Evolutionary conservation across 2,329 filamentous ascomycete species (phyloP), one percentile per base, ranked within the genome.

Genomic region (Coleophoma crateriformis): DNA sequence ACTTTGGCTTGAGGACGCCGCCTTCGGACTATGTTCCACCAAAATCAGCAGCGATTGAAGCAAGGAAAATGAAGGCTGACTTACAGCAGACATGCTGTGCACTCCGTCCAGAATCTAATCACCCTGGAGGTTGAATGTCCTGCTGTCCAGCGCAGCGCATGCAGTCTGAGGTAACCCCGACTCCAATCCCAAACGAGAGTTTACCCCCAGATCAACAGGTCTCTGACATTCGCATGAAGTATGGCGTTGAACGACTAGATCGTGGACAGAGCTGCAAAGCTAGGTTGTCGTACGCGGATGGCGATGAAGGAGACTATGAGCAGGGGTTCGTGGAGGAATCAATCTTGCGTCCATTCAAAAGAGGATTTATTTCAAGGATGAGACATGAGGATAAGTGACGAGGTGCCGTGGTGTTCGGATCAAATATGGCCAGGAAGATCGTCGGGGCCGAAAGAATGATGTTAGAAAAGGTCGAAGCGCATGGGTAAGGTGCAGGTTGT

Each of bases 81-180:
- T 48, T 54, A 64, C 62, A 51, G 58, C 52, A 58, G 62, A 58
- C 62, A 64, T 64, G 22, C 15, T 50, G 46, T 32, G n/a, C 45
- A 50, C 48, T 47, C 51, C 8, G 22, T 27, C 17, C 39, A 39
- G 50, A 49, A 46, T 54, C 44, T 53, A 43, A 27, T 43, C 48
- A 46, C 51, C 50, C 47, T 37, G 49, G 47, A 59, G 54, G 56
- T 58, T 50, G 53, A 51, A 48, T 50, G 48, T 51, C 51, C 45
- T 45, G 20, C 45, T 45, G 20, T 15, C 45, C 50, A 50, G 22
- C 41, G 51, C 50, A 54, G 53, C 51, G 48, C 55, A 58, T 57
- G 43, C 45, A 52, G 50, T 49, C 53, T 45, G 14, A 38, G 46
- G 42, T 33, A 46, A 14, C 41, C 51, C 49, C 48, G 41, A 53